Percentiles rank a stretch among this genome's conserved stretches.
These are phyloP conservation scores for Fusarium albidum DNA, from an alignment of 2,329 filamentous ascomycete genomes.

Conservation along the genomic window DNA sequence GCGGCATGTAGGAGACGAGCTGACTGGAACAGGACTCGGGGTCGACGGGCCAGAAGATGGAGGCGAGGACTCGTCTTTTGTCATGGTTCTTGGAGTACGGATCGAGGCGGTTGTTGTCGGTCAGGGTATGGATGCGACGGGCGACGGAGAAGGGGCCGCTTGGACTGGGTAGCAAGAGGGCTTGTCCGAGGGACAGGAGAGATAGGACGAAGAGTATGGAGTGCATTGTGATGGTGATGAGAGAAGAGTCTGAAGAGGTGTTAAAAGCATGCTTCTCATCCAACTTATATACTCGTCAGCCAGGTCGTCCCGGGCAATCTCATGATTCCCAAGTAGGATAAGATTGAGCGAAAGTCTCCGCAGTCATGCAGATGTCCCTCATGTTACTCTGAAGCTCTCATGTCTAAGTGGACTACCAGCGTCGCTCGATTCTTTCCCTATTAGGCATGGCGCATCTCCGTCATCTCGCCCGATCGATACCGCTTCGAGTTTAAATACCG, in stretches of 20 bases:
- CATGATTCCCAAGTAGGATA: neutral
- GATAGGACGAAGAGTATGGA: conserved; percentile 20
- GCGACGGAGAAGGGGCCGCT: conserved; percentile 44
- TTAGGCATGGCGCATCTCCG: conserved; percentile 17
- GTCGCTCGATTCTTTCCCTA: conserved; percentile 34
- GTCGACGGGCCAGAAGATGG: conserved; percentile 44
- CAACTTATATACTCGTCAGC: conserved; percentile 1
- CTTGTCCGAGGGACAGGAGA: conserved; percentile 25
- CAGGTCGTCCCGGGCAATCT: neutral
- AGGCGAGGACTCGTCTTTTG: conserved; percentile 40
- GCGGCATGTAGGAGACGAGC: conserved; percentile 45
- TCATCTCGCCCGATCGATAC: conserved; percentile 31
- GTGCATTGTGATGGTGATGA: conserved; percentile 26
- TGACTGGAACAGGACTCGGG: conserved; percentile 28
- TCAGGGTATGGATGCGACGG: conserved; percentile 37
- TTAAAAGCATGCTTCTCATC: neutral
- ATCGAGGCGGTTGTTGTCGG: conserved; percentile 43
- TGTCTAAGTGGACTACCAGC: conserved; percentile 23
- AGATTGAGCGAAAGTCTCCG: neutral
- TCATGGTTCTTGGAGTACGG: conserved; percentile 39
- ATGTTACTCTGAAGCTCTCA: too few species aligned
- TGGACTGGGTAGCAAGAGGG: conserved; percentile 40
- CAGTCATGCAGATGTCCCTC: too few species aligned
- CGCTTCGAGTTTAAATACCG: conserved; percentile 16
- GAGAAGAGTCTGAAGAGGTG: neutral